phyloP scores from a whole-genome alignment of 2,329 filamentous ascomycete genomes.

The Colletotrichum tanaceti region DNA sequence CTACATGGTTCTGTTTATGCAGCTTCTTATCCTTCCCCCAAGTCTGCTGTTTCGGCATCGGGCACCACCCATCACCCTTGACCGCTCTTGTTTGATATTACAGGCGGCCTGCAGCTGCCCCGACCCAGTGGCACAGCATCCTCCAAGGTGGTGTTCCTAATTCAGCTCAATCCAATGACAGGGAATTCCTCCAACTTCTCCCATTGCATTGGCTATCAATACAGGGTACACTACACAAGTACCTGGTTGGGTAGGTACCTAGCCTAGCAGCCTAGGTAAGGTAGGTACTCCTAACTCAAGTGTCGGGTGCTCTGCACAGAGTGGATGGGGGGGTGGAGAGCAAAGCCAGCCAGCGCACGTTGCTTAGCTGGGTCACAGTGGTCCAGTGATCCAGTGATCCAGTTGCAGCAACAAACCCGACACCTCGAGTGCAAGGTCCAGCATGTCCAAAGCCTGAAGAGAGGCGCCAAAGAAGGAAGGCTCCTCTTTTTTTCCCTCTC shows the following conservation, averaged over 20 bases:
- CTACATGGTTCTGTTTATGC: not conserved
- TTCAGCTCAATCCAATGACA: not conserved
- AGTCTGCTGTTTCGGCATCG: slow-evolving; percentile 32
- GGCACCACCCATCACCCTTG: slow-evolving; percentile 37
- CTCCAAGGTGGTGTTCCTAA: not conserved
- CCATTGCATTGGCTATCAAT: not conserved
- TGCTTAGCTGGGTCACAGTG: slow-evolving; percentile 30
- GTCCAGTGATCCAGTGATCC: slow-evolving; percentile 22
- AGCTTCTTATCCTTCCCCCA: not conserved
- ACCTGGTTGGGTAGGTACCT: too few relatives aligned
- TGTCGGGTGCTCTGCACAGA: not conserved
- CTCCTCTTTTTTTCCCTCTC: slow-evolving; percentile 13
- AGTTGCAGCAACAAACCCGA: slow-evolving; percentile 17
- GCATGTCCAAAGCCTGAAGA: slow-evolving; percentile 15
- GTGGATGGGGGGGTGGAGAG: slow-evolving; percentile 18
- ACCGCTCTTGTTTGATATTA: slow-evolving; percentile 37
- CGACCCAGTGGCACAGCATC: slow-evolving; percentile 3
- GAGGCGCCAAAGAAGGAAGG: slow-evolving; percentile 25
- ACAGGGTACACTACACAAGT: too few relatives aligned
- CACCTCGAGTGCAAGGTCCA: slow-evolving; percentile 19
- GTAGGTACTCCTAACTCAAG: too few relatives aligned
- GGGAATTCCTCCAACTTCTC: not conserved
- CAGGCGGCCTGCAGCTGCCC: slow-evolving; percentile 33
- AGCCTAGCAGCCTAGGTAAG: too few relatives aligned
- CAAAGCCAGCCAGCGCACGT: slow-evolving; percentile 37